Conservation (phyloP, 805 yeast genomes). For the Candida qinlingensis region DNA sequence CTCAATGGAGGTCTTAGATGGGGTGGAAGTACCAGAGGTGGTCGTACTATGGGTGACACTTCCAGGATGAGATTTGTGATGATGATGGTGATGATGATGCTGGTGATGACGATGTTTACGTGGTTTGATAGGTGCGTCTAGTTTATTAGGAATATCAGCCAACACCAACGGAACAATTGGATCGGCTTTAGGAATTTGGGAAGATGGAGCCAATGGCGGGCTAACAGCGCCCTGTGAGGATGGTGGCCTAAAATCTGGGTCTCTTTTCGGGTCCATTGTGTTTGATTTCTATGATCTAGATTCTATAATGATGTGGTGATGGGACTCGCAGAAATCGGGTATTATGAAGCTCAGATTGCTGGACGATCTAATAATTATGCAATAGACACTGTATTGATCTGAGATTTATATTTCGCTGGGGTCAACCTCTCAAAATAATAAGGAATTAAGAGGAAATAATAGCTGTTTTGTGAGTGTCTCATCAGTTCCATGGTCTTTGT, state of each 20-base stretch:
- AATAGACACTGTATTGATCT: too few species aligned
- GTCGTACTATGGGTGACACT: background rate
- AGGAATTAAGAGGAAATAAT: too few species aligned
- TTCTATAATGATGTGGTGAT: background rate
- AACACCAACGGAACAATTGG: conserved; percentile 78
- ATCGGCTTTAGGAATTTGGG: conserved; percentile 62
- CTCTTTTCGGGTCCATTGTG: conserved; percentile 89
- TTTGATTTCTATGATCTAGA: background rate
- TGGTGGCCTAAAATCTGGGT: conserved; percentile 87
- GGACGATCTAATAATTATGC: too few species aligned
- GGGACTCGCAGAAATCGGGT: background rate
- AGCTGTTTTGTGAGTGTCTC: too few species aligned
- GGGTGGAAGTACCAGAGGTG: conserved; percentile 12
- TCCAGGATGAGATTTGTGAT: conserved; percentile 7
- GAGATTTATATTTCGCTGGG: too few species aligned
- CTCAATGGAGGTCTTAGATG: conserved; percentile 13
- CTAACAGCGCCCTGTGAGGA: conserved; percentile 54
- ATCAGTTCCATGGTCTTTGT: too few species aligned
- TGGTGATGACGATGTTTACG: conserved; percentile 26
- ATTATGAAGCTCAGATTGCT: too few species aligned
- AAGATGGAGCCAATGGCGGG: conserved; percentile 63
- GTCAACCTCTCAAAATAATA: too few species aligned
- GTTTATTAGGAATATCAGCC: conserved; percentile 65
- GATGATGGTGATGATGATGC: conserved; percentile 10
- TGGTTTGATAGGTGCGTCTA: conserved; percentile 69